Evolutionary conservation across 306 rosid genomes (phyloP), one percentile per base, ranked within the genome.

Genomic region (Lotus japonicus): DNA sequence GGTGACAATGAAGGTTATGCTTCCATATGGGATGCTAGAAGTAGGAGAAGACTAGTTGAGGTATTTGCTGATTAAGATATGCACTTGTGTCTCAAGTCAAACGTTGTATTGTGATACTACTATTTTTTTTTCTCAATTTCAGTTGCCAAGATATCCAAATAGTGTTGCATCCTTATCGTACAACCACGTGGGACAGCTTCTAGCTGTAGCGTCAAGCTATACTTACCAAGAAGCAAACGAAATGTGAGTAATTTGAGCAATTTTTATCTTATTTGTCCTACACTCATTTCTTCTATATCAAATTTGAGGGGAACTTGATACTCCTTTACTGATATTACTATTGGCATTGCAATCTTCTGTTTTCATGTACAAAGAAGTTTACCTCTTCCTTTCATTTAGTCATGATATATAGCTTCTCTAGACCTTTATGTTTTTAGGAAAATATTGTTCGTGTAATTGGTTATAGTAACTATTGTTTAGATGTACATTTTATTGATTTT

Each of bases 171-270:
- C 97, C 53, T 75, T 91, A 62, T 82, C 90, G 5, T 81, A 82
- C 84, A 87, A 88, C 79, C 86, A 81, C n/a, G 66, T 5, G 39
- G 97, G 97, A 45, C 75, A 82, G 55, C 74, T 89, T 63, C 72
- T 92, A 71, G 96, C 95, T 17, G 87, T 90, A 70, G 96, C 98
- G 77, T 88, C 98, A 48, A 88, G 96, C 81, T 66, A 76, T 75
- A 86, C 94, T 14, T 90, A 79, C 77, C 79, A 81, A 76, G 92
- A 94, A 83, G 96, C 95, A 59, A 84, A 73, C 5, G 94, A 92
- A 85, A 77, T 39, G 96, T 92, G 41, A 80, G 87, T 71, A 31
- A 10, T 64, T 70, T 66, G 68, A 54, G 18, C 45, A 18, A 54
- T 68, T 56, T 19, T 55, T 7, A 38, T 38, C 11, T 38, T 38